Percentiles rank a stretch among this genome's conserved stretches.
Conservation (phyloP, 1,284 basidiomycete species). For the Baeospora myosura region DNA sequence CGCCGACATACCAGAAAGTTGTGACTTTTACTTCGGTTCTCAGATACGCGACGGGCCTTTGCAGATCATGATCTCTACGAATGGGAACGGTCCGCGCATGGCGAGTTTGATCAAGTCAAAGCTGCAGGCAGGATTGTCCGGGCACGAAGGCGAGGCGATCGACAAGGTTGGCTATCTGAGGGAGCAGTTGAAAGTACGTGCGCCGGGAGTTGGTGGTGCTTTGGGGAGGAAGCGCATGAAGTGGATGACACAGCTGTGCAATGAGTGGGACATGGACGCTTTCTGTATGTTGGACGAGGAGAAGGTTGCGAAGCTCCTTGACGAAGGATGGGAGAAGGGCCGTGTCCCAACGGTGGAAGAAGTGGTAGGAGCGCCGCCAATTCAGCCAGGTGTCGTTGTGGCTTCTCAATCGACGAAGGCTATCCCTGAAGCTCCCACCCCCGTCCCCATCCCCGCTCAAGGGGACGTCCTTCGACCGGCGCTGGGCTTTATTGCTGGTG, state of each 20-base stretch:
- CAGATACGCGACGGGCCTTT: conserved; percentile 87
- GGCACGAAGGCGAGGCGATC: conserved; percentile 74
- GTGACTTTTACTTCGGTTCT: conserved; percentile 98
- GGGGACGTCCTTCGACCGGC: conserved; percentile 17
- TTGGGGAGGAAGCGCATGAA: conserved; percentile 77
- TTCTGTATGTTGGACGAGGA: conserved; percentile 59
- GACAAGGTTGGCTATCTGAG: conserved; percentile 73
- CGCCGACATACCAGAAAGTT: conserved; percentile 90
- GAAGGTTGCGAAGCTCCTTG: conserved; percentile 51
- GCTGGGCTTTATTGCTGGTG: conserved; percentile 29
- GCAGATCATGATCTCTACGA: conserved; percentile 94
- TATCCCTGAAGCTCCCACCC: too few species aligned
- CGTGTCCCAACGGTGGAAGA: conserved; percentile 41
- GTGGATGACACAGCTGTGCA: conserved; percentile 93
- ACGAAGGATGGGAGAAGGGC: conserved; percentile 65
- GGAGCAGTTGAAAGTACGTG: conserved; percentile 59
- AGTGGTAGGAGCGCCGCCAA: conserved; percentile 32
- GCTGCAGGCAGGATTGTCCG: conserved; percentile 67
- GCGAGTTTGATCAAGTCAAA: conserved; percentile 76
- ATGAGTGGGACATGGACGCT: conserved; percentile 76
- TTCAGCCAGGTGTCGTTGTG: too few species aligned
- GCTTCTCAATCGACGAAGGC: too few species aligned
- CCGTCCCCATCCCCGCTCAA: background rate
- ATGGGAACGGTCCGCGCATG: conserved; percentile 88
- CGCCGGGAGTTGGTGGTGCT: conserved; percentile 71